Evolutionary conservation across 2,329 filamentous ascomycete species (phyloP).

Genomic region (Trichoderma guizhouense): DNA sequence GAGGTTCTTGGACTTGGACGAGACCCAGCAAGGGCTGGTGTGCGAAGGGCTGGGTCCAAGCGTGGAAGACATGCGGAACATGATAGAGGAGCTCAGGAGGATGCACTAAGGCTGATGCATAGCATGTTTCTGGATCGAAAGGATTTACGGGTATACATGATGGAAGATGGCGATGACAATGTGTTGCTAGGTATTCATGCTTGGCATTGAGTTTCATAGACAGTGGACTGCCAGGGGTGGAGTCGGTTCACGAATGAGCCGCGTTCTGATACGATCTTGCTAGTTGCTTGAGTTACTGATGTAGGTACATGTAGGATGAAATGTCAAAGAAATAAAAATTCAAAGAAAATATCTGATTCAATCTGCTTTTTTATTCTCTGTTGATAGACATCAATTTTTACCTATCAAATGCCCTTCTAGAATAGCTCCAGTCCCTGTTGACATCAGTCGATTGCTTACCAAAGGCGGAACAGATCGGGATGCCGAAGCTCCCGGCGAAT

Average conservation of each 20-base stretch:
- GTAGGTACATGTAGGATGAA: neutral
- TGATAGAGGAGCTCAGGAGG: slow-evolving; percentile 60
- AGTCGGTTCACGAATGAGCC: neutral
- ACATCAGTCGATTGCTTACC: neutral
- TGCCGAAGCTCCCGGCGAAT: slow-evolving; percentile 40
- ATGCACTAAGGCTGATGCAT: slow-evolving; percentile 48
- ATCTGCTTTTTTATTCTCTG: neutral
- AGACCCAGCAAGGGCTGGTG: slow-evolving; percentile 51
- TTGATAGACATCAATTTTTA: neutral
- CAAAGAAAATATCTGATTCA: neutral
- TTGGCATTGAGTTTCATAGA: neutral
- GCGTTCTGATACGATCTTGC: neutral
- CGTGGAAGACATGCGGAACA: slow-evolving; percentile 59
- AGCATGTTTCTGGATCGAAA: neutral
- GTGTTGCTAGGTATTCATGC: neutral
- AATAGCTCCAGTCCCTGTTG: neutral
- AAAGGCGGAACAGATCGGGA: slow-evolving; percentile 32
- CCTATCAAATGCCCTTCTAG: neutral
- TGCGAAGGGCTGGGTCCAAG: slow-evolving; percentile 56
- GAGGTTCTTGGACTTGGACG: slow-evolving; percentile 70
- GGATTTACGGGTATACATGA: neutral
- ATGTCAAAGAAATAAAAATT: neutral
- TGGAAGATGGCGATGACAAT: neutral
- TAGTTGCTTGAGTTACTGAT: neutral
- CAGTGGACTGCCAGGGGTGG: too few relatives aligned